A percentile compares a stretch with the other conserved stretches of the same genome.
Evolutionary conservation across 208 protist genomes (phyloP).

Genomic region (Trypanosoma lewisi): DNA sequence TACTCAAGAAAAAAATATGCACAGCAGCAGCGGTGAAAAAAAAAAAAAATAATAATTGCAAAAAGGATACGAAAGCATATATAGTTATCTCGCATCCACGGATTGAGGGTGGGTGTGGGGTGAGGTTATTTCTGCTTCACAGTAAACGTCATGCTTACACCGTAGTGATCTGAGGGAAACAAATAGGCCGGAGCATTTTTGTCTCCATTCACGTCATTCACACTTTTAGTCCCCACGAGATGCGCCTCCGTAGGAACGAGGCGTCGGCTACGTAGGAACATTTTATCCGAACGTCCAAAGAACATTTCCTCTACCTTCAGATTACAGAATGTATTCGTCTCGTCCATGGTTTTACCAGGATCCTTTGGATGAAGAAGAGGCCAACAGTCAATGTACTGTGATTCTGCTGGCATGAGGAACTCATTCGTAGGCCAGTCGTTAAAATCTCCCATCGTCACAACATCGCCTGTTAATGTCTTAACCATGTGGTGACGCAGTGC

Average conservation of each 20-base stretch:
- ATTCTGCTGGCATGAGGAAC: slow-evolving; percentile 77
- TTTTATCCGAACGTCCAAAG: slow-evolving; percentile 87
- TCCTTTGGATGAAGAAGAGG: slow-evolving; percentile 60
- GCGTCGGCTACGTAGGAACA: slow-evolving; percentile 66
- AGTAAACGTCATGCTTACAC: slow-evolving; percentile 73
- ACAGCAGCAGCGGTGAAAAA: neutral
- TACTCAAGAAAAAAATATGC: neutral
- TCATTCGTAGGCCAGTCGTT: slow-evolving; percentile 90
- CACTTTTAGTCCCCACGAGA: slow-evolving; percentile 78
- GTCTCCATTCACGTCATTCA: slow-evolving; percentile 83
- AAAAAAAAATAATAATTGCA: neutral
- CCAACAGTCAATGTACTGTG: slow-evolving; percentile 82
- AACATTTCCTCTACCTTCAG: slow-evolving; percentile 91
- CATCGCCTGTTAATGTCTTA: slow-evolving; percentile 47
- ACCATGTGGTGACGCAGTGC: slow-evolving; percentile 56
- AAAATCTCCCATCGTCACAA: slow-evolving; percentile 88
- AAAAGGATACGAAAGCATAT: neutral
- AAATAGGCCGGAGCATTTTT: slow-evolving; percentile 76
- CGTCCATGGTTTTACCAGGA: slow-evolving; percentile 88
- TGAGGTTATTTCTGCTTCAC: slow-evolving; percentile 8
- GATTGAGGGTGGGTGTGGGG: neutral
- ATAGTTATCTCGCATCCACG: neutral
- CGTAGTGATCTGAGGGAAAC: slow-evolving; percentile 90
- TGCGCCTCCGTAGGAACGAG: slow-evolving; percentile 68
- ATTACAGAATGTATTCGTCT: slow-evolving; percentile 90